phyloP scores from a whole-genome alignment of 495 filamentous ascomycete species.

The Trichoderma reesei region DNA sequence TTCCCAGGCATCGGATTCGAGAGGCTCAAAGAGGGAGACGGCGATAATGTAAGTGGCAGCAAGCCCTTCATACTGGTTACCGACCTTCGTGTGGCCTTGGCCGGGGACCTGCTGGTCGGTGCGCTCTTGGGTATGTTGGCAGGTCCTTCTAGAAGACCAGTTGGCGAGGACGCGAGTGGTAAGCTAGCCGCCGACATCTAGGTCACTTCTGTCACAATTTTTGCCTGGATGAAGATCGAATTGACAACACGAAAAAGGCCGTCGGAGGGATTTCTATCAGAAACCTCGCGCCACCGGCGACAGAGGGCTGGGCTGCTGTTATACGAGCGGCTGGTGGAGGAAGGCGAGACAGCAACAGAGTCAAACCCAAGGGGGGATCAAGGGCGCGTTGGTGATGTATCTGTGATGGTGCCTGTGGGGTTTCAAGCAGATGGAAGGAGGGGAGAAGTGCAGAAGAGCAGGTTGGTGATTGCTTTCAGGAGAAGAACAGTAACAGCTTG shows the following conservation, averaged over 20 bases:
- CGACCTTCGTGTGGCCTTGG: conserved; percentile 10
- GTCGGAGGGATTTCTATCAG: background rate
- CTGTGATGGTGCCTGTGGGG: background rate
- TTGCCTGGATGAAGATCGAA: background rate
- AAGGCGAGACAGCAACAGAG: background rate
- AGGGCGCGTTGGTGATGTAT: background rate
- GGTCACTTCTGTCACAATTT: background rate
- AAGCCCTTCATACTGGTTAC: conserved; percentile 18
- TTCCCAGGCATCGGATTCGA: conserved; percentile 15
- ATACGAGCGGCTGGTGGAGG: background rate
- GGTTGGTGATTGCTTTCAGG: background rate
- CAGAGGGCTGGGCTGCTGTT: background rate
- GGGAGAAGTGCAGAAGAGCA: background rate
- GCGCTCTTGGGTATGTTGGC: background rate
- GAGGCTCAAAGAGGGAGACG: conserved; percentile 4
- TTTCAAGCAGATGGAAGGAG: background rate
- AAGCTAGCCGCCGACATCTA: background rate
- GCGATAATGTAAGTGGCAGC: conserved; percentile 16
- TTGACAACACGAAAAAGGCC: background rate
- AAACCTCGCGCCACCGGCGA: background rate
- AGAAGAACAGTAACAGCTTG: background rate
- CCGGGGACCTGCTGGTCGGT: background rate
- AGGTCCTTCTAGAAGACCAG: conserved; percentile 1
- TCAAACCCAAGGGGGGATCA: conserved; percentile 1
- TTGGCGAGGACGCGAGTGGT: background rate